Conservation (phyloP, 1,284 basidiomycete genomes). For the Butyriboletus appendiculatus region DNA sequence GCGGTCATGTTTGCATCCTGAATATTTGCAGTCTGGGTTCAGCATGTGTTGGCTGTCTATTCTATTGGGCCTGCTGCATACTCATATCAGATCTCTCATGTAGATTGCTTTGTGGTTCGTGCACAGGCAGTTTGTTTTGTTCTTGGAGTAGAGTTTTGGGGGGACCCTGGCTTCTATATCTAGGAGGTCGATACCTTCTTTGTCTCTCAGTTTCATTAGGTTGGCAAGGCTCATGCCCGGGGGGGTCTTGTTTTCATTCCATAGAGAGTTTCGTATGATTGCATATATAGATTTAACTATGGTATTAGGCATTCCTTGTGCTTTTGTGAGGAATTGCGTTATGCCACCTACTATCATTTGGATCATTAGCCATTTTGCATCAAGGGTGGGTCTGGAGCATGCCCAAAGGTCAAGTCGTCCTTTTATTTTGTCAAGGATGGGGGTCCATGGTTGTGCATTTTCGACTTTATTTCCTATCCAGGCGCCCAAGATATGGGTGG, state of each 20-base stretch:
- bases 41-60: no score
- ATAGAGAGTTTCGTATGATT: background rate
- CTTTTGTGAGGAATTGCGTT: conserved; percentile 20
- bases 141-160: no score
- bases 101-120: no score
- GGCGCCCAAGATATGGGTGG: background rate
- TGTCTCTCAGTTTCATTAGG: no score
- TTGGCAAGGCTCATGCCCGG: background rate
- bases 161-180: no score
- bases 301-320: conserved; percentile 25
- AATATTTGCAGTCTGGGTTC: no score
- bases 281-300: background rate
- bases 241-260: background rate
- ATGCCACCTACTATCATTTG: conserved; percentile 6
- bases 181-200: no score
- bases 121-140: no score
- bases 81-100: no score
- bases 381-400: conserved; percentile 2
- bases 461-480: conserved; percentile 18
- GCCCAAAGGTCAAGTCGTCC: no score
- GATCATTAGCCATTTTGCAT: conserved; percentile 7
- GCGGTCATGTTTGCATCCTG: no score
- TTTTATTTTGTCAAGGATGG: conserved; percentile 2
- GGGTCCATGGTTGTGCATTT: background rate
- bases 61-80: no score